Base-by-base conservation (phyloP, 768 basidiomycete species). In the Pleurotus pulmonarius region DNA sequence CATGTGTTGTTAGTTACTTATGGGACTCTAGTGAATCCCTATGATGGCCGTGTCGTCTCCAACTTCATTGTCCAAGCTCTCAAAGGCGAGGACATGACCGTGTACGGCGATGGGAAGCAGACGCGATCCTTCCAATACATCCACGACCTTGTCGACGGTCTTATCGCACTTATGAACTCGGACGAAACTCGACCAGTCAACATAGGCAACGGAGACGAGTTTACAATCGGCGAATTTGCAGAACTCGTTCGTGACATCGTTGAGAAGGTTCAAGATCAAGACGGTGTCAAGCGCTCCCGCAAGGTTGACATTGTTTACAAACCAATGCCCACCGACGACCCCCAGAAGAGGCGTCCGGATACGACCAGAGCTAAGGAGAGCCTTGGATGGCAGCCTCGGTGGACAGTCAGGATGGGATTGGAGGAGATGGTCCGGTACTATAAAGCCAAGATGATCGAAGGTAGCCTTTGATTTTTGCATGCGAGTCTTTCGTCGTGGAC, bases 61-160 rank as follows among this genome's bases (percentile, higher is more conserved):
- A 99, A 99, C 76, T 99, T 99, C 73, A 96, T 97, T 69, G 91
- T 98, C 51, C 95, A 98, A 65, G 97, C 97, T 13, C 84, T 99
- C 54, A 90, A 88, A 65, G 95, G 94, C 49, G 88, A 98, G 73
- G 92, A 98, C 72, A 89, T 99, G 82, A 98, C 95, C 46, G 93
- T 98, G 45, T 96, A 95, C 68, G 93, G 94, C 51, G 94, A 98
- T 67, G 94, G 94, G 61, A 84, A 74, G 44, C 94, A 96, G 76
- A 95, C 94, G 18, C 90, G 94, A 58, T 96, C 94, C 11, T 94
- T 96, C 85, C 94, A 96, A 75, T 99, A 96, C 74, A 87, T 99
- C 58, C 97, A 99, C 76, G 97, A 99, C 71, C 85, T 99, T 60
- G 80, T 96, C 67, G 94, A 98, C 67, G 97, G 96, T 43, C 75